Conservation (phyloP, 192 early-diverging fungal genomes). For the Linnemannia elongata region DNA sequence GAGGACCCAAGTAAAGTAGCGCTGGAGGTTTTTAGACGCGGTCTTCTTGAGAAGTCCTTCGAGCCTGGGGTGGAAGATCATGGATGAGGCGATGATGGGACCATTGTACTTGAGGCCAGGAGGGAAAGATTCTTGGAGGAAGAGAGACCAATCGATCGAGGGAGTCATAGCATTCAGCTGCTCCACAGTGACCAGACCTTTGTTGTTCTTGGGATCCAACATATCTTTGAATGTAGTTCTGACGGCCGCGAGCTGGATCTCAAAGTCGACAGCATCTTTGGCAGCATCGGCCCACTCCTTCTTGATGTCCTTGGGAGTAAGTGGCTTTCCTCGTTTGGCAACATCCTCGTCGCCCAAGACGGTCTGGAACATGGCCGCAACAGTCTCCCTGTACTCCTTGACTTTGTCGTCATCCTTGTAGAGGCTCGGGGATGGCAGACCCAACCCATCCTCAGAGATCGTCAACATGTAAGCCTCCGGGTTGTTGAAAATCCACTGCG, state of each 20-base stretch:
- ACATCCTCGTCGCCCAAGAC: slow-evolving; percentile 7
- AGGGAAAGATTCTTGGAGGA: slow-evolving; percentile 27
- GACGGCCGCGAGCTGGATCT: slow-evolving; percentile 63
- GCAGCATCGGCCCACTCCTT: slow-evolving; percentile 41
- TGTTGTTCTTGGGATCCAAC: not conserved
- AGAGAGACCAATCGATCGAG: slow-evolving; percentile 40
- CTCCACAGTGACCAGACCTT: not conserved
- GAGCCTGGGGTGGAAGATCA: slow-evolving; percentile 43
- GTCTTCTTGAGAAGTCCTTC: slow-evolving; percentile 31
- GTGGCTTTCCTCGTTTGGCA: not conserved
- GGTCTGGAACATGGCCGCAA: slow-evolving; percentile 45
- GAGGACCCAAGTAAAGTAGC: slow-evolving; percentile 62
- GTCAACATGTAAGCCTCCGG: not conserved
- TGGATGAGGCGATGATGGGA: slow-evolving; percentile 38
- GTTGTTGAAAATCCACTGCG: slow-evolving; percentile 59
- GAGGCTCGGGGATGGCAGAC: slow-evolving; percentile 45
- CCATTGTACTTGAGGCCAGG: not conserved
- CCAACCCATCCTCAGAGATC: not conserved
- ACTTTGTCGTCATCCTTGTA: slow-evolving; percentile 60
- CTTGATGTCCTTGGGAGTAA: not conserved
- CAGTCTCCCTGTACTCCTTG: slow-evolving; percentile 40
- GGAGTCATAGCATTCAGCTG: slow-evolving; percentile 26
- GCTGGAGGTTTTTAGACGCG: slow-evolving; percentile 40
- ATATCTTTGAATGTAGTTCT: not conserved
- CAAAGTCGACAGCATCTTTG: slow-evolving; percentile 61